Evolutionary conservation across 176 grass and related monocot species (phyloP), one percentile per base, ranked within the genome.

Genomic region (Leersia perrieri): DNA sequence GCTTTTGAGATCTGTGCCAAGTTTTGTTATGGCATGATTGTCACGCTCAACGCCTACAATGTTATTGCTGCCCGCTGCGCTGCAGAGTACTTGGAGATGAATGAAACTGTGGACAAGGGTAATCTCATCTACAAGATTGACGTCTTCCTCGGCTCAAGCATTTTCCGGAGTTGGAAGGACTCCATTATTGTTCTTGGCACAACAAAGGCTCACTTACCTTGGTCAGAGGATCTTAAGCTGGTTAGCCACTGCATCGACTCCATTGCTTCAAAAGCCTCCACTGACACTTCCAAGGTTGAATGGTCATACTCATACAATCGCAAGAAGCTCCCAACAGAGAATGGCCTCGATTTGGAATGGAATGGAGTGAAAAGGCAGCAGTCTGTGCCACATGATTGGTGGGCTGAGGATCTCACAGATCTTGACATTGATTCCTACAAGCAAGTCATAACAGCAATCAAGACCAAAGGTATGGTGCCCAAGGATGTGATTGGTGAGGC

Each of bases 91-190:
- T 69, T 99, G 63, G 92, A 95, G 86, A 99, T 99, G 96, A 83
- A 91, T 73, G 96, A 99, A 80, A 84, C 88, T 49, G 80, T 99
- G 12, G 90, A 99, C 33, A 99, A 95, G 84, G 88, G 96, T 16
- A 99, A 99, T 82, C 90, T 99, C n/a, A 86, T 99, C 34, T 99
- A 95, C 49, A 99, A 99, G 83, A 90, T 99, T 51, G 96, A 90
- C 39, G 78, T 95, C 71, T 99, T 99, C 85, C 89, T 99, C 51
- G 86, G 78, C 44, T 91, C 88, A 44, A 90, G 96, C 72, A 90
- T 99, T 83, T 93, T 95, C 12, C 82, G 84, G 20, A 91, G 90
- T 69, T 99, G 96, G 96, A 99, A 99, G 84, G 96, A 99, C 38
- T 93, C 90, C 6, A 95, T 99, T 35, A 99, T 99, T 63, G 87